These are phyloP conservation scores for Hortaea sp. DNA, from an alignment of 2,329 filamentous ascomycete species.

Conservation along the genomic window DNA sequence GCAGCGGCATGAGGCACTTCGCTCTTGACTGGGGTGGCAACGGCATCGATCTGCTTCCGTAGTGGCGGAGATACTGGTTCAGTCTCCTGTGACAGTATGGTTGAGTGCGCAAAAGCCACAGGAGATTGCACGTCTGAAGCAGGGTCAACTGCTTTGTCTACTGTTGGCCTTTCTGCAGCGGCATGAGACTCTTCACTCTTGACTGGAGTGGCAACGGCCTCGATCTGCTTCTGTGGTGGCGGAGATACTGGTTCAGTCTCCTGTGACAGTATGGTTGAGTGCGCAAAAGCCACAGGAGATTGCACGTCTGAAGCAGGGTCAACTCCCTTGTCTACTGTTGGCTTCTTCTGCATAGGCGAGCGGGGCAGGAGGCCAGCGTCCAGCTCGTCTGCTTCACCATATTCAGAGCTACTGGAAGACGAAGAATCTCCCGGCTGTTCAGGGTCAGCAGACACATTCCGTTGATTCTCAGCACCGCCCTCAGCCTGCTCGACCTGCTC, in stretches of 20 bases:
- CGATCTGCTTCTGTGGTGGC: slow-evolving; percentile 4
- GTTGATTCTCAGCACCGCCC: too few species aligned
- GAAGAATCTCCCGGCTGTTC: too few species aligned
- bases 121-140: too few species aligned
- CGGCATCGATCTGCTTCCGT: slow-evolving; percentile 5
- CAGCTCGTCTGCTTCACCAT: too few species aligned
- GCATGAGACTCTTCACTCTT: slow-evolving; percentile 6
- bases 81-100: slow-evolving; percentile 31
- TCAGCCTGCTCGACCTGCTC: too few species aligned
- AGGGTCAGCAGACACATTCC: too few species aligned
- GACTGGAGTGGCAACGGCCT: slow-evolving; percentile 5
- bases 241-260: slow-evolving; percentile 23
- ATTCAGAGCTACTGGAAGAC: too few species aligned
- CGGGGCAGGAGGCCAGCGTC: too few species aligned
- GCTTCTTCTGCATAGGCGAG: too few species aligned
- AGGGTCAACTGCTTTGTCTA: too few species aligned
- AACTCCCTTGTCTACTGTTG: too few species aligned
- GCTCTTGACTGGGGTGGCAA: slow-evolving; percentile 6
- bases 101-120: slow-evolving; percentile 9
- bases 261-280: slow-evolving; percentile 31
- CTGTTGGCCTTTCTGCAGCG: slow-evolving; percentile 1
- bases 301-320: too few species aligned
- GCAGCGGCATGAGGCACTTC: slow-evolving; percentile 9
- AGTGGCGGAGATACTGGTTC: slow-evolving; percentile 19
- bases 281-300: slow-evolving; percentile 1